Percentiles rank a stretch among this genome's conserved stretches.
phyloP scores from a whole-genome alignment of 371 early-diverging fungal genomes.

The Dichotomocladium elegans region DNA sequence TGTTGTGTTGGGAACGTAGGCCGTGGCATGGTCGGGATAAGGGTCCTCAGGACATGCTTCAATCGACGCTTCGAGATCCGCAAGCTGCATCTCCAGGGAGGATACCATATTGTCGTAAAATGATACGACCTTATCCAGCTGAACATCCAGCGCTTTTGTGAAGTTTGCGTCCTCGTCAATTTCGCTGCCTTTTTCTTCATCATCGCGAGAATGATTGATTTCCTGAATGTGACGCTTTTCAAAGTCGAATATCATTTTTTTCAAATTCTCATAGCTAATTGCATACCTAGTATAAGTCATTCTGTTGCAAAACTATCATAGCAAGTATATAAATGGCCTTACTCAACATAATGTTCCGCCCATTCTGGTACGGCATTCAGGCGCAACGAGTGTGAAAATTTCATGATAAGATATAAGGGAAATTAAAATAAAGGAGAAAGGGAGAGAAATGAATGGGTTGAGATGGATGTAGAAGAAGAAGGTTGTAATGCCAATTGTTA shows the following conservation, averaged over 20 bases:
- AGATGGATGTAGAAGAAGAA: neutral
- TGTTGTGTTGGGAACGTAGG: too few relatives aligned
- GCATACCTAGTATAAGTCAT: too few relatives aligned
- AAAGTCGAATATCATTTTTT: neutral
- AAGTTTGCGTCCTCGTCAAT: conserved; percentile 4
- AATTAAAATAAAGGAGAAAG: neutral
- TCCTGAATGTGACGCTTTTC: conserved; percentile 1
- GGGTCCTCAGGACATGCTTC: conserved; percentile 4
- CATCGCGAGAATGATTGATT: neutral
- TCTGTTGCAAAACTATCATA: too few relatives aligned
- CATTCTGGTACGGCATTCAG: conserved; percentile 14
- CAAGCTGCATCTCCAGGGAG: conserved; percentile 1
- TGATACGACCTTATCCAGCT: conserved; percentile 16
- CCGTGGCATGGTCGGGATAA: conserved; percentile 3
- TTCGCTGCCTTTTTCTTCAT: neutral
- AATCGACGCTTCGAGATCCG: conserved; percentile 1
- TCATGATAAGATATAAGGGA: conserved; percentile 11
- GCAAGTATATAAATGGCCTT: too few relatives aligned
- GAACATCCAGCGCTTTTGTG: conserved; percentile 4
- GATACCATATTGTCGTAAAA: conserved; percentile 9
- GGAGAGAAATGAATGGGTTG: neutral
- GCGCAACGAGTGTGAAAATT: conserved; percentile 7
- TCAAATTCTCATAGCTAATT: conserved; percentile 3
- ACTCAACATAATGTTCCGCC: conserved; percentile 12
- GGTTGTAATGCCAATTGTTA: conserved; percentile 2